Evolutionary conservation across 768 basidiomycete species (phyloP).

Genomic region (Fistulinella prunicolor): DNA sequence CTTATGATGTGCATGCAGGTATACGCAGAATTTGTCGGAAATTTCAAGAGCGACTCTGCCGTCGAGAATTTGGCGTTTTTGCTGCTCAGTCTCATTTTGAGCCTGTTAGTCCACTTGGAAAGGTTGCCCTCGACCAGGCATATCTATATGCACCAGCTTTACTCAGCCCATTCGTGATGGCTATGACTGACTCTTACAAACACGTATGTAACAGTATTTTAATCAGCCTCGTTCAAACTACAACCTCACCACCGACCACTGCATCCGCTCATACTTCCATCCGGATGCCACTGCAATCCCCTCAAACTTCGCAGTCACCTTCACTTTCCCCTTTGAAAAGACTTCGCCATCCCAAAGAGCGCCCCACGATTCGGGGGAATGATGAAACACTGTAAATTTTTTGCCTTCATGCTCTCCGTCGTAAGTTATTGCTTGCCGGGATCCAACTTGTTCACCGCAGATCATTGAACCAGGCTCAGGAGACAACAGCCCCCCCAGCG

Average conservation of each 20-base stretch:
- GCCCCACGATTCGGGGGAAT: slow-evolving; percentile 35
- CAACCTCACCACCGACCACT: slow-evolving; percentile 28
- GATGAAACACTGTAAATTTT: slow-evolving; percentile 23
- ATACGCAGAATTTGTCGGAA: too few relatives aligned
- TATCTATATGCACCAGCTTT: too few relatives aligned
- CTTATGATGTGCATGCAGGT: too few relatives aligned
- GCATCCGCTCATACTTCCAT: background rate
- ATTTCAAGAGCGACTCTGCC: too few relatives aligned
- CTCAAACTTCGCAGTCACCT: background rate
- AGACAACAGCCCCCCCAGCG: slow-evolving; percentile 29
- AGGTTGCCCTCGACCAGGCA: too few relatives aligned
- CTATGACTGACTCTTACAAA: too few relatives aligned
- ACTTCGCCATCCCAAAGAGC: slow-evolving; percentile 38
- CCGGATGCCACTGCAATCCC: background rate
- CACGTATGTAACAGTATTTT: too few relatives aligned
- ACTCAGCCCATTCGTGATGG: too few relatives aligned
- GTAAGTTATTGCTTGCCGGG: background rate
- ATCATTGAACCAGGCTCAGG: slow-evolving; percentile 31
- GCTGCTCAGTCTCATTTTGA: too few relatives aligned
- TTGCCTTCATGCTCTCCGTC: background rate
- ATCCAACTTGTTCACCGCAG: slow-evolving; percentile 28
- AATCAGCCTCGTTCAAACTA: too few relatives aligned
- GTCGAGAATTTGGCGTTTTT: too few relatives aligned
- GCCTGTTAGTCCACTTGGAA: too few relatives aligned
- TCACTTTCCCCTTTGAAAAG: slow-evolving; percentile 23